Base-by-base conservation (phyloP, 306 rosid species). In the Alnus glutinosa region DNA sequence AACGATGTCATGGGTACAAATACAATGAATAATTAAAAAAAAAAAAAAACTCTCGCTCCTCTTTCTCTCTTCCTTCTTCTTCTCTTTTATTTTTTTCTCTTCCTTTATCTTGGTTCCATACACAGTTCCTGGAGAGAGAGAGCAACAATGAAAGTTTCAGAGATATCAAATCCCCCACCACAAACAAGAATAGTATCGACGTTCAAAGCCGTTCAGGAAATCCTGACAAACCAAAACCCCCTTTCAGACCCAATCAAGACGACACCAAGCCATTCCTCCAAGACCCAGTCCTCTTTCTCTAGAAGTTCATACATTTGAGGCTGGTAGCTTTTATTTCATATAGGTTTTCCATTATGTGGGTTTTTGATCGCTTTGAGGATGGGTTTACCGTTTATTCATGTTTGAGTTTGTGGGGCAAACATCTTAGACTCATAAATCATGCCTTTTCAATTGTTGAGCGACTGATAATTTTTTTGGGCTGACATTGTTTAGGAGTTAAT, bases 251-350 rank as follows among this genome's bases (percentile, higher is more conserved):
- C 1, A 96, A 94, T n/a, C 89, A 87, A 80, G 98, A 94, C 68
- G 97, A 92, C 75, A 90, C 94, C 62, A 94, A 94, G 52, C 98
- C 95, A 15, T 80, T 88, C 37, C 97, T 94, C 71, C 97, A 94
- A 88, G 98, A 92, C 81, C 98, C 96, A 12, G 96, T 94, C 85
- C 58, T 36, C 44, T 42, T 1, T 42, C 46, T 42, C 5, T 42
- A 3, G 44, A 39, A 39, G 44, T 39, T 39, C 5, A 39, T 39
- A 39, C 44, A 42, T 42, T 42, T 42, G 46, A 42, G 46, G 46
- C 46, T 8, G 4, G 46, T 55, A 47, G 59, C 37, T 73, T 75
- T 4, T 7, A 59, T 62, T 1, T 32, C 7, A 7, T 7, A 47
- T n/a, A 7, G 75, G 9, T 70, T 75, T 58, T 68, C 11, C 3